Evolutionary conservation across 2,329 filamentous ascomycete species (phyloP), one percentile per base, ranked within the genome.

Genomic region (Fusarium fracticaudum): DNA sequence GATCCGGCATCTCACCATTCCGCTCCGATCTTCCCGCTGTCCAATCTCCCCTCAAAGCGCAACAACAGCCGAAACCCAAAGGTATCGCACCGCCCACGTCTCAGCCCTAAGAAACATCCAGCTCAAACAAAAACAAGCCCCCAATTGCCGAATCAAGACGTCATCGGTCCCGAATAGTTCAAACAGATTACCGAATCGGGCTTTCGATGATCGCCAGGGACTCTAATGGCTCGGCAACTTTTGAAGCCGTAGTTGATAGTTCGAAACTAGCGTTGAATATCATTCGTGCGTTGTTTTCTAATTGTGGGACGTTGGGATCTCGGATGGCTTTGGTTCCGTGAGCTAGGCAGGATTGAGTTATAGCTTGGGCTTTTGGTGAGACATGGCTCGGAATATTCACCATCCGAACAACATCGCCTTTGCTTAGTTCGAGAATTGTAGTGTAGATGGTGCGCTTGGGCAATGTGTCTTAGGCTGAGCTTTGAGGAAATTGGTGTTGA

Each of bases 131-230:
- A 37, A 50, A 22, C 8, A n/a, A 44, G 3, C 24, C 35, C 6
- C 29, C 6, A 43, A 20, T 24, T 62, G 44, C 60, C 61, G 68
- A 48, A 31, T 26, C 17, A 8, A 40, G 17, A 47, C 65, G 64
- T 60, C 50, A 60, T 26, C 26, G 26, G 26, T 26, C 26, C 26
- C 26, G 26, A 26, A 26, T 60, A 14, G 38, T 40, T 35, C 29
- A 35, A 15, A 33, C 6, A 10, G 18, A 41, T 24, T 37, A 33
- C 64, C 37, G 11, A 15, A 31, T 51, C 54, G 29, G 48, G 62
- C 29, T 11, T 24, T 51, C n/a, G 48, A 35, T 35, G 71, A 72
- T 74, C 67, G 47, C 33, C 72, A 74, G 72, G 72, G n/a, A 67
- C 59, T 57, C n/a, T 15, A 35, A 35, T 13, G 15, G 26, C 62